Evolutionary conservation across 1,284 basidiomycete genomes (phyloP).

Genomic region (Ustilago cynodontis): DNA sequence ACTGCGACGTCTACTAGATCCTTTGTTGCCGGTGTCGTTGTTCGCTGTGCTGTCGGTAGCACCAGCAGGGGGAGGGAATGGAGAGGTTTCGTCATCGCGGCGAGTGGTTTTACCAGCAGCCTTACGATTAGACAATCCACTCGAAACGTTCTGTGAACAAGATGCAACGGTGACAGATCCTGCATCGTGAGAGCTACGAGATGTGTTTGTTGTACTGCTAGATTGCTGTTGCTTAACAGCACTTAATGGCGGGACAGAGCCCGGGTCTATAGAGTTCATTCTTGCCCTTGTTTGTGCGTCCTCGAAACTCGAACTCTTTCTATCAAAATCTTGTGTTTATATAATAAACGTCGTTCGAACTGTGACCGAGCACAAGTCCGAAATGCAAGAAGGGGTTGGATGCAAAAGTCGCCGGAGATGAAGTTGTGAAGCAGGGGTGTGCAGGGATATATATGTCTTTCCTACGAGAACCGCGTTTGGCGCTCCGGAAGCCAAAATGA

Average conservation of each 20-base stretch:
- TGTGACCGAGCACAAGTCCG: no score
- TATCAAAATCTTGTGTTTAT: no score
- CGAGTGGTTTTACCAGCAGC: background rate
- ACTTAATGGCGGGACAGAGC: slow-evolving; percentile 33
- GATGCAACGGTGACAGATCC: slow-evolving; percentile 24
- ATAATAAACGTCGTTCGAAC: no score
- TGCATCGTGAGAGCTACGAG: slow-evolving; percentile 27
- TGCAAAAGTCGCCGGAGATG: no score
- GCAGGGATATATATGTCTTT: no score
- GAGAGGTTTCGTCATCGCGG: background rate
- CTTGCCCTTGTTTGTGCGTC: background rate
- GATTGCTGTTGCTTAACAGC: slow-evolving; percentile 17
- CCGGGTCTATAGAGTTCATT: slow-evolving; percentile 47
- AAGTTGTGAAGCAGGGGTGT: no score
- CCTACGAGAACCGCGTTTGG: no score
- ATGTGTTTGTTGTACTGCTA: slow-evolving; percentile 14
- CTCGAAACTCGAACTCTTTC: no score
- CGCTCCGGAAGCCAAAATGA: no score
- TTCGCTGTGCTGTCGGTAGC: background rate
- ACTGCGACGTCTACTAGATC: background rate
- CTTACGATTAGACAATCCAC: slow-evolving; percentile 24
- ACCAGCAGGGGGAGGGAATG: no score
- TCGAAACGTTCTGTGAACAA: slow-evolving; percentile 26
- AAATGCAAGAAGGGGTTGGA: no score
- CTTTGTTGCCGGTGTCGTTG: background rate